Evolutionary conservation across 257 asterid species (phyloP).

Genomic region (Solanum peruvianum): DNA sequence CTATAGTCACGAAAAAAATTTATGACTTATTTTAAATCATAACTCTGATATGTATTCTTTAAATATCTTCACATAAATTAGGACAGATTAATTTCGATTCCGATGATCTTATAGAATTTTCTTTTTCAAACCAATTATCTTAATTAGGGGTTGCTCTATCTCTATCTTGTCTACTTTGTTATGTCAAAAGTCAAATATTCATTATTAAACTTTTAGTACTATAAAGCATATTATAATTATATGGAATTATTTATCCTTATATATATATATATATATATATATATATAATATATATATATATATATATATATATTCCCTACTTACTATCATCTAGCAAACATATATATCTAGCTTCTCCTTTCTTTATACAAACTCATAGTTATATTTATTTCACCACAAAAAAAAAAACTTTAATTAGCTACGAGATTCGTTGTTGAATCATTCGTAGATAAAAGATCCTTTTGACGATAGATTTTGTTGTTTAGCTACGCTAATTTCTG

Average conservation of each 20-base stretch:
- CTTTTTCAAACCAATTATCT: not conserved
- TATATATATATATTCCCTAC: not conserved
- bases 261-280: not conserved
- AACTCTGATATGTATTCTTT: not conserved
- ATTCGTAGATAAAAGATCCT: not conserved
- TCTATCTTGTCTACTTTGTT: not conserved
- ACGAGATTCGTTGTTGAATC: not conserved
- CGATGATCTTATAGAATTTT: not conserved
- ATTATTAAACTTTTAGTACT: not conserved
- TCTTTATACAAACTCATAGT: not conserved
- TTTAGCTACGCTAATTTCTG: not conserved
- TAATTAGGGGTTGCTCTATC: not conserved
- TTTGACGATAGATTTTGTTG: not conserved
- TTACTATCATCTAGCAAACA: not conserved
- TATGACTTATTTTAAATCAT: not conserved
- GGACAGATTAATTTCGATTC: fast-evolving
- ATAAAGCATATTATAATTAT: not conserved
- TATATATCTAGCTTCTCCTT: not conserved
- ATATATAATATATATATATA: not conserved
- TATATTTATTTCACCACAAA: not conserved
- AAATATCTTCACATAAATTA: not conserved
- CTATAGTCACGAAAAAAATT: not conserved
- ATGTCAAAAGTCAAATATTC: not conserved
- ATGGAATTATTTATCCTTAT: not conserved
- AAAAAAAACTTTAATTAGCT: not conserved